Evolutionary conservation across 2,329 filamentous ascomycete genomes (phyloP).

Genomic region (Cordyceps fumosorosea): DNA sequence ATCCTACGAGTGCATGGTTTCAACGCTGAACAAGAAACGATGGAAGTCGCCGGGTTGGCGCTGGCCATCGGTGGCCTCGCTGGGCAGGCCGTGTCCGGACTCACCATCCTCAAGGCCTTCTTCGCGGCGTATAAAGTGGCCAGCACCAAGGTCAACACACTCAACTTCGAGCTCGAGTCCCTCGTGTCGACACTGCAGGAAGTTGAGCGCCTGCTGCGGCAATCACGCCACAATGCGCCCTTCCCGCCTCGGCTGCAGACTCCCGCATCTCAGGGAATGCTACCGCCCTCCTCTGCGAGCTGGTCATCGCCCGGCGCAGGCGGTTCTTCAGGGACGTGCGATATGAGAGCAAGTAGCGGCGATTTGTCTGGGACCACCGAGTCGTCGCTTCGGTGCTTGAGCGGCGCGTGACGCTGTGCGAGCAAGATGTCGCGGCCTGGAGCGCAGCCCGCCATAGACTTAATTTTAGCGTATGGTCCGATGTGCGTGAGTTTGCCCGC

Average conservation of each 20-base stretch:
- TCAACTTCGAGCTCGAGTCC: not conserved
- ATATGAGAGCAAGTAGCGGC: not conserved
- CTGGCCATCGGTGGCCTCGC: not conserved
- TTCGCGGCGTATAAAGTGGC: not conserved
- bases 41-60: not conserved
- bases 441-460: not conserved
- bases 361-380: not conserved
- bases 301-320: not conserved
- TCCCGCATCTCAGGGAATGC: not conserved
- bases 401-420: not conserved
- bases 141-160: not conserved
- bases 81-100: not conserved
- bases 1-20: not conserved
- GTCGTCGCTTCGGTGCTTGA: not conserved
- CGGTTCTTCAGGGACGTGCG: not conserved
- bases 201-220: not conserved
- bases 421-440: not conserved
- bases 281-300: not conserved
- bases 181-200: not conserved
- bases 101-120: not conserved
- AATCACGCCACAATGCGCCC: not conserved
- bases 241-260: not conserved
- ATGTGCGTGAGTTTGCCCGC: not conserved
- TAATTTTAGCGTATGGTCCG: not conserved
- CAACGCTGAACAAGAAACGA: not conserved